Conservation (phyloP, 768 basidiomycete species). For the Crassisporium funariophilum region DNA sequence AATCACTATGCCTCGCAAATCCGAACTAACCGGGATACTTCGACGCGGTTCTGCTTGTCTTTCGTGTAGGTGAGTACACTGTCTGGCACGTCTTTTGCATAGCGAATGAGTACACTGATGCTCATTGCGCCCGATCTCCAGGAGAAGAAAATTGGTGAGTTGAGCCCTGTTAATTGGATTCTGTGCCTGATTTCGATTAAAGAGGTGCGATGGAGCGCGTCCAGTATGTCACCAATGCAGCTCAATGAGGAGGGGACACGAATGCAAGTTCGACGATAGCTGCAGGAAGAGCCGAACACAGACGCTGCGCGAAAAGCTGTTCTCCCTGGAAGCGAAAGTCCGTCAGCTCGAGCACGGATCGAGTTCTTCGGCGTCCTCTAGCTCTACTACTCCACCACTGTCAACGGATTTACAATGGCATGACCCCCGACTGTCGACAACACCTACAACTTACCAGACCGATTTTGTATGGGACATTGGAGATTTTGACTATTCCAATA, state of each 20-base stretch:
- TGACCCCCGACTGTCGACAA: background rate
- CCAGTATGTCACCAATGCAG: constrained; percentile 59
- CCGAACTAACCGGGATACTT: constrained; percentile 26
- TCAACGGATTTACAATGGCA: background rate
- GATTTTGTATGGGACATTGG: no score
- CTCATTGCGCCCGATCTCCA: constrained; percentile 17
- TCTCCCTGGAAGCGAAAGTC: constrained; percentile 52
- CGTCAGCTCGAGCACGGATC: constrained; percentile 52
- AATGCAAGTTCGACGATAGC: constrained; percentile 64
- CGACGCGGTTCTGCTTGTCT: constrained; percentile 47
- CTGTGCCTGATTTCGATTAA: constrained; percentile 2
- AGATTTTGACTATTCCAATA: no score
- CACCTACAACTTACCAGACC: no score
- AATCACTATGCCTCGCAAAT: constrained; percentile 25
- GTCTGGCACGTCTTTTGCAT: background rate
- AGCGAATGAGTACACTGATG: constrained; percentile 4
- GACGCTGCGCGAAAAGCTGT: constrained; percentile 57
- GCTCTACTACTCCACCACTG: background rate
- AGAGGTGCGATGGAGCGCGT: constrained; percentile 65
- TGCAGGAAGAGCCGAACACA: constrained; percentile 62
- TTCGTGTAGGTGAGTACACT: constrained; percentile 40
- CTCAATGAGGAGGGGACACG: constrained; percentile 51
- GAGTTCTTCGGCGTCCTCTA: constrained; percentile 23
- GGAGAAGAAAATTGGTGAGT: constrained; percentile 48
- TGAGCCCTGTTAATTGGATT: background rate